These are phyloP conservation scores for Coffea canephora DNA, from an alignment of 257 asterid species.

Conservation along the genomic window DNA sequence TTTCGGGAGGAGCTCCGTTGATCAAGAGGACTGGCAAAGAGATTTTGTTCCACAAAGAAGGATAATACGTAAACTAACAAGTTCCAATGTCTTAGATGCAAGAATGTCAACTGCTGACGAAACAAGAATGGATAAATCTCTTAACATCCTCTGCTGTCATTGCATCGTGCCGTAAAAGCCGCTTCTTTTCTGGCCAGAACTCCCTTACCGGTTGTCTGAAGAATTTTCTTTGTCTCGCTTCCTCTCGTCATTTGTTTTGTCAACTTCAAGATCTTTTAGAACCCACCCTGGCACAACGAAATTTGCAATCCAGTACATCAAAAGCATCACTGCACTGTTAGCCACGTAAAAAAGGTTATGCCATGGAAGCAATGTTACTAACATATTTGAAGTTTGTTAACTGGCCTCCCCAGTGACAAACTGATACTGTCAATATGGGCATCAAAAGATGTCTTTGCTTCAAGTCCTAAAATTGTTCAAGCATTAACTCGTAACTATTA, in stretches of 20 bases:
- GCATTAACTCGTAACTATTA: background rate
- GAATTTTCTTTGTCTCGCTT: slow-evolving; percentile 3
- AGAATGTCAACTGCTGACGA: background rate
- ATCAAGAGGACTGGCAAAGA: background rate
- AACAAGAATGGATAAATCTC: background rate
- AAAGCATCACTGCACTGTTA: slow-evolving; percentile 49
- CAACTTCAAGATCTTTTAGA: slow-evolving; percentile 39
- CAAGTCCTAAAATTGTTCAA: background rate
- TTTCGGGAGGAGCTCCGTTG: background rate
- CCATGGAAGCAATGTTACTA: background rate
- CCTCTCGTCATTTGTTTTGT: slow-evolving; percentile 20
- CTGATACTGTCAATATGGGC: background rate
- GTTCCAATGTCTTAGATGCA: background rate
- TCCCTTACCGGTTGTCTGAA: slow-evolving; percentile 18
- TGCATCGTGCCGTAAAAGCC: slow-evolving; percentile 8
- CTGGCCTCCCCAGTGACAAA: background rate
- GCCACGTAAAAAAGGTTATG: background rate
- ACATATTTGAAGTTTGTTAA: background rate
- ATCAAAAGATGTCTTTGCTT: background rate
- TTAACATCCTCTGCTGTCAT: background rate
- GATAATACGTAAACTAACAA: background rate
- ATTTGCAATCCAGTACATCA: slow-evolving; percentile 54
- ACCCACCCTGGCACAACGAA: slow-evolving; percentile 49
- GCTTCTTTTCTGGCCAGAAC: slow-evolving; percentile 1
- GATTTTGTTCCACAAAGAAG: background rate